phyloP scores from a whole-genome alignment of 139 green algal species.

The Gonium pectorale region DNA sequence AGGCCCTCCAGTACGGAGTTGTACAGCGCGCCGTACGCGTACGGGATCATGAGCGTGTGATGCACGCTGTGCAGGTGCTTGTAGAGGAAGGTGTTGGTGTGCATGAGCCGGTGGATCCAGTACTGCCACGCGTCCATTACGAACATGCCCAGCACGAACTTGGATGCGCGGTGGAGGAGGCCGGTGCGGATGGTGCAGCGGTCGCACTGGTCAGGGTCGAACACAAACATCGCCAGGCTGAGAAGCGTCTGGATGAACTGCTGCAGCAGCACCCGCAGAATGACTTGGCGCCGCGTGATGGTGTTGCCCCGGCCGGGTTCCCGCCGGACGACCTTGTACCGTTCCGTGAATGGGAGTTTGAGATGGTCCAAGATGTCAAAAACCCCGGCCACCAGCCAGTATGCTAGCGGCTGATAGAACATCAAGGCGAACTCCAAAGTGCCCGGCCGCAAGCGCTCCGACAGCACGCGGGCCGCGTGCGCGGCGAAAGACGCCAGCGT shows the following conservation, averaged over 20 bases:
- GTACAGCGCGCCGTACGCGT: conserved; percentile 78
- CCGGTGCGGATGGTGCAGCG: neutral
- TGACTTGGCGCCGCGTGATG: conserved; percentile 52
- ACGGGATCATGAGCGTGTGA: conserved; percentile 71
- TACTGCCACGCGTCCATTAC: conserved; percentile 83
- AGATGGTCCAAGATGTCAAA: conserved; percentile 70
- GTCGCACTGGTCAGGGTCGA: conserved; percentile 56
- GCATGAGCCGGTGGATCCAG: conserved; percentile 78
- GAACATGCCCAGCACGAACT: conserved; percentile 69
- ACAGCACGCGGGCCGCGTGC: neutral
- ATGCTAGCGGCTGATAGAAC: conserved; percentile 57
- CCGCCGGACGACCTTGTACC: conserved; percentile 34
- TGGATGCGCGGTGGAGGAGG: neutral
- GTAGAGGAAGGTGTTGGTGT: conserved; percentile 73
- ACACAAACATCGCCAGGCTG: conserved; percentile 45
- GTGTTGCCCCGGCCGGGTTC: conserved; percentile 39
- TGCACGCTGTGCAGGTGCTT: conserved; percentile 74
- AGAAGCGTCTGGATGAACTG: conserved; percentile 66
- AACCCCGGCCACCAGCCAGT: conserved; percentile 68
- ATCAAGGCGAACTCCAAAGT: conserved; percentile 56
- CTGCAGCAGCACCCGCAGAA: conserved; percentile 75
- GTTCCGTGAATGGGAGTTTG: conserved; percentile 42
- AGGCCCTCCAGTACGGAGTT: conserved; percentile 79
- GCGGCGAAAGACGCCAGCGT: too few species aligned
- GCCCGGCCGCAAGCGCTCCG: neutral